Evolutionary conservation across 2,329 filamentous ascomycete species (phyloP).

Genomic region (Pseudofabraea citricarpa): DNA sequence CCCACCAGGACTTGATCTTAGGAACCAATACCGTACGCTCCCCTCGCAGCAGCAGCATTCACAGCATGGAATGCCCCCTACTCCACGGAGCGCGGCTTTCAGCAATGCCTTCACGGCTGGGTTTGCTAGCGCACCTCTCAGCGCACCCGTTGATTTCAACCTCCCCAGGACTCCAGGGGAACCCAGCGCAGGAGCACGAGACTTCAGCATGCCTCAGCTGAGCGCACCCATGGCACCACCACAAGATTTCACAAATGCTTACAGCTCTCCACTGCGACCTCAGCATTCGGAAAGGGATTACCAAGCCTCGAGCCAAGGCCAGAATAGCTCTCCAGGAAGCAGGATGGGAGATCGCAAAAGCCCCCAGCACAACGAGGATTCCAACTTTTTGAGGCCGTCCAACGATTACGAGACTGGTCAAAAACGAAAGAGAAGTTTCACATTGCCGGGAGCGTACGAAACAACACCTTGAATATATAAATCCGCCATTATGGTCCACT

Average conservation of each 20-base stretch:
- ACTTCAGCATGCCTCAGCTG: constrained; percentile 50
- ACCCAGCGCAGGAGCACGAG: constrained; percentile 31
- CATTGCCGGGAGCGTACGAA: constrained; percentile 18
- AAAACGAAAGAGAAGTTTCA: constrained; percentile 25
- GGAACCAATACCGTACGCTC: constrained; percentile 39
- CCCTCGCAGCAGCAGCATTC: constrained; percentile 23
- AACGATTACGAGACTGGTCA: constrained; percentile 24
- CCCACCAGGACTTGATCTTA: constrained; percentile 40
- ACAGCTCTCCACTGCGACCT: constrained; percentile 19
- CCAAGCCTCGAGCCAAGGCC: constrained; percentile 12
- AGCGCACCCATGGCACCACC: constrained; percentile 49
- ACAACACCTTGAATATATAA: neutral
- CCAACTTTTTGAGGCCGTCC: constrained; percentile 17
- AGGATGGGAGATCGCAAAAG: constrained; percentile 12
- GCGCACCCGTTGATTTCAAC: constrained; percentile 48
- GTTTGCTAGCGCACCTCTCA: constrained; percentile 49
- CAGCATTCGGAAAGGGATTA: constrained; percentile 18
- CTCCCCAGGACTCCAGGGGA: constrained; percentile 39
- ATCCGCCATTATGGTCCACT: neutral
- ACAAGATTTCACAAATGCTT: constrained; percentile 39
- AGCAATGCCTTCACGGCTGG: constrained; percentile 39
- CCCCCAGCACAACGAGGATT: constrained; percentile 13
- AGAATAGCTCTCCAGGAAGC: constrained; percentile 15
- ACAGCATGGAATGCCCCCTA: constrained; percentile 12
- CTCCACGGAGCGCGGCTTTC: constrained; percentile 30